Evolutionary conservation across 768 basidiomycete species (phyloP).

Genomic region (Russula emetica): DNA sequence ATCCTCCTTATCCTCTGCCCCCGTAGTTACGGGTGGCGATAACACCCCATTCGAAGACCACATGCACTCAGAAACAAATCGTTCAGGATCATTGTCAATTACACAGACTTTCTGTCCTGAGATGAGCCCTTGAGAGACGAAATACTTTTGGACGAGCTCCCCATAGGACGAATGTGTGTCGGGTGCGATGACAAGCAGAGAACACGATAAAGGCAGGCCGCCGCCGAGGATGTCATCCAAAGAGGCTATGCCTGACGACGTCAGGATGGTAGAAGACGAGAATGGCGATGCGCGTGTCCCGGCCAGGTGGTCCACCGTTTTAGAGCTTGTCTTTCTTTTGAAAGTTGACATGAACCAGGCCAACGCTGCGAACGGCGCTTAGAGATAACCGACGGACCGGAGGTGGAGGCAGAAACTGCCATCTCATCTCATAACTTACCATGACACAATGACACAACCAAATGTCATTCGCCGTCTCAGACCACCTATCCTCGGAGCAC

Average conservation of each 20-base stretch:
- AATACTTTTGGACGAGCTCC: constrained; percentile 82
- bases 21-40: constrained; percentile 31
- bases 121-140: constrained; percentile 80
- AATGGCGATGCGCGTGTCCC: constrained; percentile 59
- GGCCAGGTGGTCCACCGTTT: constrained; percentile 39
- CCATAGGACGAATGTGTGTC: constrained; percentile 85
- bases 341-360: constrained; percentile 65
- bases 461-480: constrained; percentile 15
- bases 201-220: constrained; percentile 79
- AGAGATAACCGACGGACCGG: neutral
- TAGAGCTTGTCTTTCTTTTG: constrained; percentile 57
- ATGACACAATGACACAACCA: constrained; percentile 19
- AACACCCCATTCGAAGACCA: constrained; percentile 51
- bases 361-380: neutral
- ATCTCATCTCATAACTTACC: neutral
- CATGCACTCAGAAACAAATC: constrained; percentile 72
- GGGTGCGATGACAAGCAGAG: constrained; percentile 69
- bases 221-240: constrained; percentile 95
- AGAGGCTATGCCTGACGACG: constrained; percentile 86
- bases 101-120: constrained; percentile 65
- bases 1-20: constrained; percentile 40
- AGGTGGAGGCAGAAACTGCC: neutral
- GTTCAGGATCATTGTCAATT: constrained; percentile 52
- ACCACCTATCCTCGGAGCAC: constrained; percentile 18
- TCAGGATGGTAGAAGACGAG: constrained; percentile 52